A percentile compares a stretch with the other conserved stretches of the same genome.
These are phyloP conservation scores for Alternaria postmessia DNA, from an alignment of 2,329 filamentous ascomycete genomes.

Conservation along the genomic window DNA sequence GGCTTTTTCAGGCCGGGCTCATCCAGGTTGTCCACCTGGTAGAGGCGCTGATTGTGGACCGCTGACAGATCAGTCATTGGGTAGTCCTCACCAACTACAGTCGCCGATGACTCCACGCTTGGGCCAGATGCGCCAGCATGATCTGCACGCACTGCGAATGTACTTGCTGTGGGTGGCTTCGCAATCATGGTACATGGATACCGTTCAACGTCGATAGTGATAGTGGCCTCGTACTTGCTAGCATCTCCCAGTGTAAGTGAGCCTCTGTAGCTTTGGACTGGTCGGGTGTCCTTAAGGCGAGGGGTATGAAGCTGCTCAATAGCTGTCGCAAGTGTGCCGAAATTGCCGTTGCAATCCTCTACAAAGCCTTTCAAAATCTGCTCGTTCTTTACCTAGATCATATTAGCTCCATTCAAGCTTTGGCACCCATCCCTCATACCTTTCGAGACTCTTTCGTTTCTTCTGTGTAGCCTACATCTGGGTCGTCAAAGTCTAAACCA, in stretches of 20 bases:
- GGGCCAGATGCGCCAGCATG: conserved; percentile 55
- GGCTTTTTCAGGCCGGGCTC: conserved; percentile 82
- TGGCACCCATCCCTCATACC: conserved; percentile 51
- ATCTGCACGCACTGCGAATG: conserved; percentile 69
- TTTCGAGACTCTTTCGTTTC: conserved; percentile 80
- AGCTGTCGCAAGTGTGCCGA: conserved; percentile 87
- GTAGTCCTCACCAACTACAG: conserved; percentile 54
- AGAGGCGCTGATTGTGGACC: conserved; percentile 80
- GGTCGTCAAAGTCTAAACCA: conserved; percentile 92
- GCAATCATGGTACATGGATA: conserved; percentile 88
- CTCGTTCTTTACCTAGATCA: conserved; percentile 73
- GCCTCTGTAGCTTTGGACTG: conserved; percentile 82
- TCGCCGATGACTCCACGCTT: conserved; percentile 63
- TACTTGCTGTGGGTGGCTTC: conserved; percentile 76
- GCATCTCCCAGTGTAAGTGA: conserved; percentile 80
- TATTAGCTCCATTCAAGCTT: conserved; percentile 20
- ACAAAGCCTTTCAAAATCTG: conserved; percentile 69
- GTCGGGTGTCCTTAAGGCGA: conserved; percentile 75
- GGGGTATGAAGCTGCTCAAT: conserved; percentile 81
- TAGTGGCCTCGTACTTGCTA: conserved; percentile 73
- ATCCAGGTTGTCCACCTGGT: conserved; percentile 78
- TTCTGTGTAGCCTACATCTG: conserved; percentile 89
- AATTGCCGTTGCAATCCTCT: conserved; percentile 72
- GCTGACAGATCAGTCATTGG: conserved; percentile 62
- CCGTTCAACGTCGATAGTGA: conserved; percentile 86